Conservation (phyloP, 805 yeast genomes). For the Candida tibetensis region DNA sequence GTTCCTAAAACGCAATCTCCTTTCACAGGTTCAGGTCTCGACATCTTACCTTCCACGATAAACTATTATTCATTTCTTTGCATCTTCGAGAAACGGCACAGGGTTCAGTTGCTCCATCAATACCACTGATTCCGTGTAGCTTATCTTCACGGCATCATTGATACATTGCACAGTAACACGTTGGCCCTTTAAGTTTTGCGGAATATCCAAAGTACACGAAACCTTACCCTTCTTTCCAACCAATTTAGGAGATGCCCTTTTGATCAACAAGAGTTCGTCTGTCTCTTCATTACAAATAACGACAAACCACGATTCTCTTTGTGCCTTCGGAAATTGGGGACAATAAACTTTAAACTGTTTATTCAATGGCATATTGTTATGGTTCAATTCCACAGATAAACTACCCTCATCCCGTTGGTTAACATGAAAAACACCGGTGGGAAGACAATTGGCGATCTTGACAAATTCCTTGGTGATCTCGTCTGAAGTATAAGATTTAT, state of each 20-base stretch:
- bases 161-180: constrained; percentile 48
- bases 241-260: constrained; percentile 67
- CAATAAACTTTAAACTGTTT: constrained; percentile 67
- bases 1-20: no score
- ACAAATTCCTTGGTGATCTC: constrained; percentile 45
- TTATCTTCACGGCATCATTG: constrained; percentile 65
- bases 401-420: constrained; percentile 33
- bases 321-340: constrained; percentile 84
- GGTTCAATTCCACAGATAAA: constrained; percentile 48
- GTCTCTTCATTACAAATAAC: constrained; percentile 50
- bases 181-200: constrained; percentile 46
- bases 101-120: not conserved
- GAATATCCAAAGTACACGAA: constrained; percentile 46
- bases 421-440: constrained; percentile 51
- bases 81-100: not conserved
- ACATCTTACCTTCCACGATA: no score
- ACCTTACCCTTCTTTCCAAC: constrained; percentile 38
- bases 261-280: constrained; percentile 60
- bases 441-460: constrained; percentile 54
- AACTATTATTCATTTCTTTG: not conserved
- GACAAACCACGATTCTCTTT: constrained; percentile 91
- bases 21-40: no score
- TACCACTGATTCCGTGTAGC: constrained; percentile 27
- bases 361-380: constrained; percentile 49
- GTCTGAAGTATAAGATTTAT: constrained; percentile 8